Conservation (phyloP, 306 rosid species). For the Notholithocarpus densiflorus region DNA sequence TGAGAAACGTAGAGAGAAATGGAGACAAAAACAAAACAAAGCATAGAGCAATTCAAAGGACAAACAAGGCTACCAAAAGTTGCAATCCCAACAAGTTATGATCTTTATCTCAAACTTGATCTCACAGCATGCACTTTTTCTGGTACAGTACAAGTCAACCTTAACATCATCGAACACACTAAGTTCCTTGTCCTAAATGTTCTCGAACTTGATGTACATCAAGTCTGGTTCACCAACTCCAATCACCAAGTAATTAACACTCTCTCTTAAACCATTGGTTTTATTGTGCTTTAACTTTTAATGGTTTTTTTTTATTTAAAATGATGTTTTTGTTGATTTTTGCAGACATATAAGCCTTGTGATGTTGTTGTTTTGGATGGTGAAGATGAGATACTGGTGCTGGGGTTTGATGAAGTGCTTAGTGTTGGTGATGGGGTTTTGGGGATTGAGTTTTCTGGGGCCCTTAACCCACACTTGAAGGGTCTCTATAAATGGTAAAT, state of each 20-base stretch:
- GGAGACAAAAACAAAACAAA: slow-evolving; percentile 30
- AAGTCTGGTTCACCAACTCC: slow-evolving; percentile 40
- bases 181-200: slow-evolving; percentile 49
- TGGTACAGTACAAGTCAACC: slow-evolving; percentile 36
- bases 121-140: slow-evolving; percentile 48
- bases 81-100: slow-evolving; percentile 45
- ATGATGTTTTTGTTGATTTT: slow-evolving; percentile 4
- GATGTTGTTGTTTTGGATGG: slow-evolving; percentile 47
- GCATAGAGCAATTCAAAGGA: slow-evolving; percentile 49
- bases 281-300: no score
- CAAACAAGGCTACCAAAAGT: slow-evolving; percentile 49
- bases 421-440: slow-evolving; percentile 49
- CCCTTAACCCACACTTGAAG: slow-evolving; percentile 45
- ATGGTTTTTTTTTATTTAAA: not conserved
- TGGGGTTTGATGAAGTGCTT: slow-evolving; percentile 52
- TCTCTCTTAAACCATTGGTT: not conserved
- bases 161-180: slow-evolving; percentile 35
- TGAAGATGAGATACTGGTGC: slow-evolving; percentile 52
- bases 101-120: slow-evolving; percentile 54
- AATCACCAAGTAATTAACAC: slow-evolving; percentile 30
- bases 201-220: slow-evolving; percentile 44
- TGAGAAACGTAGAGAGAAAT: slow-evolving; percentile 3
- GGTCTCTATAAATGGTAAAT: slow-evolving; percentile 57
- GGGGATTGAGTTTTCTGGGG: slow-evolving; percentile 52
- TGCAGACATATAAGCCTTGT: slow-evolving; percentile 34